Evolutionary conservation across 805 yeast species (phyloP), one percentile per base, ranked within the genome.

Genomic region (Hanseniaspora pseudoguilliermondii): DNA sequence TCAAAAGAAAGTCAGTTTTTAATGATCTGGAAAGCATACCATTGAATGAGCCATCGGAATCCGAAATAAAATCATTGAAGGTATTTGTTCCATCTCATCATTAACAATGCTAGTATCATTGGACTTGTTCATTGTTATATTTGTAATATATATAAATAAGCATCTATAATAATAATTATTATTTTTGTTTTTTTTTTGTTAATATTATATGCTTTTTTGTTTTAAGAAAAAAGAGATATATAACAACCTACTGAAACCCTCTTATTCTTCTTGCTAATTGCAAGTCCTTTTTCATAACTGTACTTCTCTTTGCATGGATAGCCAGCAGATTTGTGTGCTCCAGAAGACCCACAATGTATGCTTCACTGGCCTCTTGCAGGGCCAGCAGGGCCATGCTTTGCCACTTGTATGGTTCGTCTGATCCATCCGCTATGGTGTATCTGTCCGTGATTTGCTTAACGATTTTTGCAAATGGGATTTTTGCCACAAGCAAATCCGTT

Each of bases 321-420:
- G 93, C 93, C 66, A 87, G 73, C 40, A 84, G 65, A 62, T 85
- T 85, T 3, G 90, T 84, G 65, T 85, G 93, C 63, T 85, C 93
- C 51, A 85, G 71, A 40, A 85, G 69, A 54, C 84, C 84, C 13
- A 84, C 82, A 58, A 85, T 66, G 59, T 80, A 85, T 1, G 91
- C 90, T 64, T 85, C 95, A 49, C 85, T 76, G 1, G 91, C 91
- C 64, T 85, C 95, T 64, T 85, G 95, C 36, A 85, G 69, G 4
- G 91, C 91, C 66, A 84, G 63, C 15, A 85, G 74, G 1, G 91
- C 93, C 65, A 83, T 79, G 25, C 84, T 78, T 62, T 85, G 91
- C 95, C 95, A 85, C 63, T 86, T 75, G 49, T 82, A 72, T 2
- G 80, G 81, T 52, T 79, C 76, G 71, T 40, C 15, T 2, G 44